These are phyloP conservation scores for Colletotrichum viniferum DNA, from an alignment of 2,329 filamentous ascomycete genomes.

Conservation along the genomic window DNA sequence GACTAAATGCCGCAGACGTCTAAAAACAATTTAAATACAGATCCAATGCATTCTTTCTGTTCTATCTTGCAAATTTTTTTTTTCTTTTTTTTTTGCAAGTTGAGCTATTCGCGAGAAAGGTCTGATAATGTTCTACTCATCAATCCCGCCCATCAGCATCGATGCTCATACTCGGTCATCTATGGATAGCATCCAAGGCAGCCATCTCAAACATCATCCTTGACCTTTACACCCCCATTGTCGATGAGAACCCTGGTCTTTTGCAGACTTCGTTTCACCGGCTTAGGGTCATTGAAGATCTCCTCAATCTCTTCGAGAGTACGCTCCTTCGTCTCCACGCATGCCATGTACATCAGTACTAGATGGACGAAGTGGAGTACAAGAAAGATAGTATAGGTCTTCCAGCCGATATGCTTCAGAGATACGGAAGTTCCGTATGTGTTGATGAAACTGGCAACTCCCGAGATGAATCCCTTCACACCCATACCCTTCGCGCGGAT, in stretches of 20 bases:
- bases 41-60: no score
- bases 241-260: constrained; percentile 16
- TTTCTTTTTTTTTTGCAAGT: no score
- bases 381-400: constrained; percentile 48
- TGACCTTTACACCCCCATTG: constrained; percentile 8
- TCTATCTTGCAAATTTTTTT: no score
- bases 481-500: constrained; percentile 42
- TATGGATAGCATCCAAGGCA: not conserved
- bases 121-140: not conserved
- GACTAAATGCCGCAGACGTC: not conserved
- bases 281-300: constrained; percentile 51
- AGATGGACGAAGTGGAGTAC: constrained; percentile 41
- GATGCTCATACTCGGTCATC: not conserved
- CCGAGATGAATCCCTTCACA: constrained; percentile 45
- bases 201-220: not conserved
- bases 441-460: constrained; percentile 35
- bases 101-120: no score
- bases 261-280: constrained; percentile 22
- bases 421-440: constrained; percentile 44
- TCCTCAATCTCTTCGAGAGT: constrained; percentile 61
- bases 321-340: constrained; percentile 54
- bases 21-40: not conserved
- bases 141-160: not conserved
- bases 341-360: constrained; percentile 19
- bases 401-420: constrained; percentile 44